Evolutionary conservation across 2,329 filamentous ascomycete species (phyloP).

Genomic region (Ophiostoma sp.): DNA sequence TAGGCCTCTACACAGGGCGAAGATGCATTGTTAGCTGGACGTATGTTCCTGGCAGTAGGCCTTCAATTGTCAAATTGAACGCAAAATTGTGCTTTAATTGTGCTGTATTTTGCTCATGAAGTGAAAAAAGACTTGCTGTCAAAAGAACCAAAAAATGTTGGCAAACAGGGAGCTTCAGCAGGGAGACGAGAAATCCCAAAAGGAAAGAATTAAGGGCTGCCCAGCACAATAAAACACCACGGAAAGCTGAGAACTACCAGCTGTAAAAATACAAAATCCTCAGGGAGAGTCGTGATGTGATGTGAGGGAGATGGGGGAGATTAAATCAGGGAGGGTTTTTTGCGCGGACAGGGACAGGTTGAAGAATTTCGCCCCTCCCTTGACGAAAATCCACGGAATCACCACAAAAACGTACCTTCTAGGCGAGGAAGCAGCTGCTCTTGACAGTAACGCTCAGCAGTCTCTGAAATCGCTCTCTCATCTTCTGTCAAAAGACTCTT

Average conservation of each 20-base stretch:
- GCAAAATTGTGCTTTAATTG: neutral
- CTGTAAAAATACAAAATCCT: neutral
- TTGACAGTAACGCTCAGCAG: conserved; percentile 91
- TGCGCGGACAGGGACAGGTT: neutral
- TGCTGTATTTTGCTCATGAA: neutral
- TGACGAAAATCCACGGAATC: neutral
- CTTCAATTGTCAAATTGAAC: neutral
- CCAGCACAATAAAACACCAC: neutral
- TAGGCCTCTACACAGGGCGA: conserved; percentile 44
- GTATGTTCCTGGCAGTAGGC: neutral
- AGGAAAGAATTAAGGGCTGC: neutral
- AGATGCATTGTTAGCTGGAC: neutral
- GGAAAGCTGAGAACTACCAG: neutral
- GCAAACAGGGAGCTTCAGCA: conserved; percentile 8
- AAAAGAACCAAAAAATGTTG: neutral
- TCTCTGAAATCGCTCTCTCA: conserved; percentile 85
- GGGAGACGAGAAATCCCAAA: neutral
- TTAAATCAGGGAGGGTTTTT: conserved; percentile 13
- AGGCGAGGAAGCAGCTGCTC: conserved; percentile 83
- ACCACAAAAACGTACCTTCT: conserved; percentile 61
- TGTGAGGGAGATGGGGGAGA: neutral
- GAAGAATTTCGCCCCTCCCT: conserved; percentile 15
- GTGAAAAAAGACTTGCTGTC: neutral
- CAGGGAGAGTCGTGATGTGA: conserved; percentile 22
- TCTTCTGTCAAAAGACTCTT: conserved; percentile 83